phyloP scores from a whole-genome alignment of 306 rosid species.

The Crataegus laevigata region DNA sequence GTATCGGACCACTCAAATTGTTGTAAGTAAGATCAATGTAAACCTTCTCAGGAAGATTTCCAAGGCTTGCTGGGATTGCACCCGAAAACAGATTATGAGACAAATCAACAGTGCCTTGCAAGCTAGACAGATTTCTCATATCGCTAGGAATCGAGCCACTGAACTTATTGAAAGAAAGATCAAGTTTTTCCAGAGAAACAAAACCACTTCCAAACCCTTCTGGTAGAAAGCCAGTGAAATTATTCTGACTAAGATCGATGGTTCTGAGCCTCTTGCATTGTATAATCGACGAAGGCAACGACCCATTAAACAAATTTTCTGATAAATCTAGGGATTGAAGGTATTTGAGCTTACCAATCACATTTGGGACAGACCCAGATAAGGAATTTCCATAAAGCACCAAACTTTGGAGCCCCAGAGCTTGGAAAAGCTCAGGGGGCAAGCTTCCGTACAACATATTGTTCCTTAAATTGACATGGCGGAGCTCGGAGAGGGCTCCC shows the following conservation, averaged over 20 bases:
- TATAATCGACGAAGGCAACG: slow-evolving; percentile 50
- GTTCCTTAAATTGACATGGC: slow-evolving; percentile 84
- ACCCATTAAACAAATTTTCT: slow-evolving; percentile 65
- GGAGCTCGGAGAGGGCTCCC: slow-evolving; percentile 66
- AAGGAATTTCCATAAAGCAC: slow-evolving; percentile 89
- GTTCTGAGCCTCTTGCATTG: slow-evolving; percentile 72
- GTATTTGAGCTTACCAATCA: slow-evolving; percentile 71
- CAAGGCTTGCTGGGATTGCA: slow-evolving; percentile 75
- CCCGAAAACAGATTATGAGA: slow-evolving; percentile 85
- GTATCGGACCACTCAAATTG: slow-evolving; percentile 80
- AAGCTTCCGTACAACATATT: slow-evolving; percentile 58
- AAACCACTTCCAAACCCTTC: slow-evolving; percentile 56
- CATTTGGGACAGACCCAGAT: slow-evolving; percentile 71
- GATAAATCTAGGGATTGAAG: slow-evolving; percentile 90
- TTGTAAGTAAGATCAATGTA: slow-evolving; percentile 88
- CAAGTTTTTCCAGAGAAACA: slow-evolving; percentile 52
- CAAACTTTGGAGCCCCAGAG: slow-evolving; percentile 80
- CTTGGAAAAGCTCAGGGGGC: slow-evolving; percentile 62
- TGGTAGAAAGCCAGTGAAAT: slow-evolving; percentile 70
- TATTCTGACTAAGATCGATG: slow-evolving; percentile 64
- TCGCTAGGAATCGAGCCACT: slow-evolving; percentile 73
- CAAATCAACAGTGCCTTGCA: slow-evolving; percentile 88
- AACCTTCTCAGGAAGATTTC: slow-evolving; percentile 94
- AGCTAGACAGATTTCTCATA: slow-evolving; percentile 71
- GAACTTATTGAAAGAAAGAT: slow-evolving; percentile 71